Percentiles rank a stretch among this genome's conserved stretches.
These are phyloP conservation scores for Amphibolis antarctica DNA, from an alignment of 106 monocot genomes.

Conservation along the genomic window DNA sequence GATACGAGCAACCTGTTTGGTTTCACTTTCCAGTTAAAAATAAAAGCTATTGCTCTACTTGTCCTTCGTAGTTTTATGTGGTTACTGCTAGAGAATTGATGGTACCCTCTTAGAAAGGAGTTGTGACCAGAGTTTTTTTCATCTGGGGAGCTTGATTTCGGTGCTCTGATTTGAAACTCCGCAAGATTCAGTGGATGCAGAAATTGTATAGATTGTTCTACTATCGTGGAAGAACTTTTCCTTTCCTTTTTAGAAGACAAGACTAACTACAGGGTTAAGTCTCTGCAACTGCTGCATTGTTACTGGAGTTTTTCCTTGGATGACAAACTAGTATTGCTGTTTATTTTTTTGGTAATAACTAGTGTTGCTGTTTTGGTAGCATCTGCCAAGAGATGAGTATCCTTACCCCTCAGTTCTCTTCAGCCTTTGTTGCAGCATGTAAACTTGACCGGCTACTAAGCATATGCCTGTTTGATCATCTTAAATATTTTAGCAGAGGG, in stretches of 20 bases:
- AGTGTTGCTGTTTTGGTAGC: too few species aligned
- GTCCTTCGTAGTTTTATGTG: neutral
- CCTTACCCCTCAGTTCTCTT: too few species aligned
- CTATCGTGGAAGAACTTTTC: slow-evolving; percentile 2
- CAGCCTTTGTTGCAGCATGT: too few species aligned
- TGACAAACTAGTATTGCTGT: too few species aligned
- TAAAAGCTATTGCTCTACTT: neutral
- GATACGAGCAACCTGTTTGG: neutral
- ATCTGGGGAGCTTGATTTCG: slow-evolving; percentile 19
- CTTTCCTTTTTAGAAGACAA: neutral
- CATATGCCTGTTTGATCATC: too few species aligned
- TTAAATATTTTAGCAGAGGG: too few species aligned
- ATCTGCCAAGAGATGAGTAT: too few species aligned
- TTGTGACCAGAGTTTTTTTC: slow-evolving; percentile 1
- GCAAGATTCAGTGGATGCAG: neutral
- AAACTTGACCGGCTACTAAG: too few species aligned
- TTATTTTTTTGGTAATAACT: too few species aligned
- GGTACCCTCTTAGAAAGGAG: neutral
- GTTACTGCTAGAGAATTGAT: neutral
- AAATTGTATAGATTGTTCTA: slow-evolving; percentile 13
- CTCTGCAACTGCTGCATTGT: too few species aligned
- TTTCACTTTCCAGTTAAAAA: too few species aligned
- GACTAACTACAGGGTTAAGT: neutral
- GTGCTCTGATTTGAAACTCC: slow-evolving; percentile 21
- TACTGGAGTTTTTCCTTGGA: too few species aligned